phyloP scores from a whole-genome alignment of 2,329 filamentous ascomycete species.

The Penicillium hordei region DNA sequence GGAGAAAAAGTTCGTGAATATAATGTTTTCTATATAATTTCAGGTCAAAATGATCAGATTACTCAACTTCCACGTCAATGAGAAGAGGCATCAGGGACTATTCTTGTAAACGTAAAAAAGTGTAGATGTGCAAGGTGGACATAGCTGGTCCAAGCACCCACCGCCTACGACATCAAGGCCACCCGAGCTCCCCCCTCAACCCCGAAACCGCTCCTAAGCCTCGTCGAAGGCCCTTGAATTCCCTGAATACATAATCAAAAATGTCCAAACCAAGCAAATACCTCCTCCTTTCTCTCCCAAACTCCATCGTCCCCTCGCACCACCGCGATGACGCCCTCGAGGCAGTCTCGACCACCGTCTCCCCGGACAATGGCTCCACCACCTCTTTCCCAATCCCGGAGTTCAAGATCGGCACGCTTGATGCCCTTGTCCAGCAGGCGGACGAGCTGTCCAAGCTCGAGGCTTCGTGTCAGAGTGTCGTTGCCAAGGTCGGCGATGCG shows the following conservation, averaged over 20 bases:
- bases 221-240: conserved; percentile 11
- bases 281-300: conserved; percentile 84
- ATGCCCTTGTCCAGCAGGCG: conserved; percentile 92
- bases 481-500: conserved; percentile 84
- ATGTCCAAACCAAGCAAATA: conserved; percentile 62
- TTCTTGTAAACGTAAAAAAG: not conserved
- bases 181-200: conserved; percentile 19
- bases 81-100: not conserved
- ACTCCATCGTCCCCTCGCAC: conserved; percentile 77
- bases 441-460: conserved; percentile 93
- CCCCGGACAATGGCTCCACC: conserved; percentile 72
- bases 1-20: no score
- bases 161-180: conserved; percentile 30
- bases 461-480: conserved; percentile 72
- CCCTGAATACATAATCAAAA: conserved; percentile 12
- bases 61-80: not conserved
- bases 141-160: conserved; percentile 22
- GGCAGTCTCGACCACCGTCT: conserved; percentile 70
- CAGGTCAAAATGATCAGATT: not conserved
- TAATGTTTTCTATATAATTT: not conserved
- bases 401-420: conserved; percentile 97
- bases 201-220: conserved; percentile 15
- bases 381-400: conserved; percentile 79
- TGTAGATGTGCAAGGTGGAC: not conserved
- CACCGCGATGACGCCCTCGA: conserved; percentile 79